Conservation (phyloP, 495 filamentous ascomycete species). For the Neurospora sp. region DNA sequence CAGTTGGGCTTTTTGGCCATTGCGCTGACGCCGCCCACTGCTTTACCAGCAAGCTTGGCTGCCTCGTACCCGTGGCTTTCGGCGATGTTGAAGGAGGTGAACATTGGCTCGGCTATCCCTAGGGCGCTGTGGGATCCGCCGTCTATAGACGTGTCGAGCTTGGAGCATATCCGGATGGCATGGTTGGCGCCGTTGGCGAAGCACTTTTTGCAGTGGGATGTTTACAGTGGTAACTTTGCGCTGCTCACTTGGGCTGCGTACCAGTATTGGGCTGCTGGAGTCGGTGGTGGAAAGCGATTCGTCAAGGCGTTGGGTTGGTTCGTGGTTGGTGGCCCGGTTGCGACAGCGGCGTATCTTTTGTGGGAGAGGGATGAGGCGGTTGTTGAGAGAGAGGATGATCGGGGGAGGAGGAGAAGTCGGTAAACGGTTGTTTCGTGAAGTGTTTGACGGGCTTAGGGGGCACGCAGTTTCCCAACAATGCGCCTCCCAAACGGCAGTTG, state of each 20-base stretch:
- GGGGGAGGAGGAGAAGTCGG: not conserved
- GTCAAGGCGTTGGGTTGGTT: constrained; percentile 32
- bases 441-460: not conserved
- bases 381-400: not conserved
- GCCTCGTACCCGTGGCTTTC: constrained; percentile 11
- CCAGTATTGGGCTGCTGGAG: constrained; percentile 30
- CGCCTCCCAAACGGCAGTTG: not conserved
- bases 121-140: constrained; percentile 10
- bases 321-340: constrained; percentile 39
- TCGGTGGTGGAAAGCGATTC: constrained; percentile 24
- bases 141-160: constrained; percentile 14
- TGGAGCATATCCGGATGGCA: constrained; percentile 17
- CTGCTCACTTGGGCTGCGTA: constrained; percentile 46
- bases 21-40: constrained; percentile 36
- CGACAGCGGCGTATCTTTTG: constrained; percentile 39
- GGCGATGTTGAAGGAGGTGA: constrained; percentile 28
- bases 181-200: constrained; percentile 40
- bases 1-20: constrained; percentile 33
- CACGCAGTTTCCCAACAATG: not conserved
- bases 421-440: not conserved
- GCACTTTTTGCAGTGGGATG: constrained; percentile 49
- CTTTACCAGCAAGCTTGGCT: constrained; percentile 29
- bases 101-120: constrained; percentile 27
- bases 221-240: constrained; percentile 41
- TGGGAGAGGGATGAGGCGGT: constrained; percentile 46